Conservation (phyloP, 2,329 filamentous ascomycete genomes). For the Penicillium sp. region DNA sequence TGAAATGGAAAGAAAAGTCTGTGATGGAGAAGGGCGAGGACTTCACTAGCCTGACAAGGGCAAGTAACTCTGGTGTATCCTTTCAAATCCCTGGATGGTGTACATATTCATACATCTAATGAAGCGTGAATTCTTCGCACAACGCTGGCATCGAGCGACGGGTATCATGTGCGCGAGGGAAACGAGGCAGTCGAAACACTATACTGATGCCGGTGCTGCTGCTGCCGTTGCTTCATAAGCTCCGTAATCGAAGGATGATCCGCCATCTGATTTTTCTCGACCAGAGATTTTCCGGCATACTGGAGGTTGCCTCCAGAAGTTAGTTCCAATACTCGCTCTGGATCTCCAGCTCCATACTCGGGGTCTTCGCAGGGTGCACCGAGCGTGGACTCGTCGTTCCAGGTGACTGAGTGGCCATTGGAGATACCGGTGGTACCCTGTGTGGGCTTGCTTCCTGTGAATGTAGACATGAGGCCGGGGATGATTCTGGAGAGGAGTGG, state of each 20-base stretch:
- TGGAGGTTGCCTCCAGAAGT: constrained; percentile 21
- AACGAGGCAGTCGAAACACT: constrained; percentile 15
- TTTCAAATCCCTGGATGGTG: neutral
- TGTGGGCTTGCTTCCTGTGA: constrained; percentile 28
- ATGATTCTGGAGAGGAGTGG: constrained; percentile 42
- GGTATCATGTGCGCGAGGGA: constrained; percentile 6
- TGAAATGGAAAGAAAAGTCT: constrained; percentile 7
- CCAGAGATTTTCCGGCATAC: constrained; percentile 22
- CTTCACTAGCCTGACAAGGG: constrained; percentile 7
- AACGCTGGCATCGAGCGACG: neutral
- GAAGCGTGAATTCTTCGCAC: neutral
- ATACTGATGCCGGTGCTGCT: constrained; percentile 16
- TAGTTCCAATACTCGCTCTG: constrained; percentile 34
- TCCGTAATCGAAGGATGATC: constrained; percentile 17
- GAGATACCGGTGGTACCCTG: constrained; percentile 24
- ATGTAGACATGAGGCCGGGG: constrained; percentile 38
- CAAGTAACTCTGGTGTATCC: neutral
- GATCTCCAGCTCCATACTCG: constrained; percentile 35
- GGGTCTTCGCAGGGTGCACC: constrained; percentile 38
- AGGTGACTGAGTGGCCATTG: constrained; percentile 32
- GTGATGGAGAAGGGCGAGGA: neutral
- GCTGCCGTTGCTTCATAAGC: constrained; percentile 16
- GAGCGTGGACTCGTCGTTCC: constrained; percentile 38
- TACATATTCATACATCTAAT: neutral
- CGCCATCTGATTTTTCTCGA: constrained; percentile 20